phyloP scores from a whole-genome alignment of 768 basidiomycete genomes.

The Tulasnella sp. region DNA sequence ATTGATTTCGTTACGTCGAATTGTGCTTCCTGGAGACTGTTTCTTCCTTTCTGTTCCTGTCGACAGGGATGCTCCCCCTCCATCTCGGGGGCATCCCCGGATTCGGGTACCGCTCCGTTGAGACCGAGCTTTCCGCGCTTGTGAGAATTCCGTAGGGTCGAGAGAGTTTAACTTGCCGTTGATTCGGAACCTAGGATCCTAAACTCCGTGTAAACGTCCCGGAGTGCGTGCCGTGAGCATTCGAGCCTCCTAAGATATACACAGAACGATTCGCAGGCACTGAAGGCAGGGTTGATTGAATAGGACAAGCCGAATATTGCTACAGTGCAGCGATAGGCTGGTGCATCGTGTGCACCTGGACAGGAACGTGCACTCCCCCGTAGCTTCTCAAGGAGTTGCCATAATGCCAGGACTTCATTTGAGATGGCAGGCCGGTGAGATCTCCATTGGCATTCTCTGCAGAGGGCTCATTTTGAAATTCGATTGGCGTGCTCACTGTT shows the following conservation, averaged over 20 bases:
- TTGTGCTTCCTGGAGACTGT: neutral
- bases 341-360: neutral
- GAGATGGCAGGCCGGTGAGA: neutral
- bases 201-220: neutral
- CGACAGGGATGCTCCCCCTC: neutral
- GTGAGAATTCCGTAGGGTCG: neutral
- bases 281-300: neutral
- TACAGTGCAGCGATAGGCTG: neutral
- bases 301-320: neutral
- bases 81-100: neutral
- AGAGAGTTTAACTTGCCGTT: neutral
- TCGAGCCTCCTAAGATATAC: neutral
- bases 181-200: neutral
- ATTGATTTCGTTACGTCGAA: constrained; percentile 1
- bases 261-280: neutral
- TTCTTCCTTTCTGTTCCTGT: neutral
- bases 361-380: neutral
- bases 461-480: neutral
- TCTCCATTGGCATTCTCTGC: neutral
- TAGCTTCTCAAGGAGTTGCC: neutral
- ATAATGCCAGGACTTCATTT: neutral
- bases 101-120: neutral
- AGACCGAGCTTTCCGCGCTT: neutral
- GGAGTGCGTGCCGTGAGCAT: neutral
- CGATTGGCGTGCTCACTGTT: neutral